Percentiles rank a stretch among this genome's conserved stretches.
These are phyloP conservation scores for Penstemon davidsonii DNA, from an alignment of 257 asterid genomes.

Conservation along the genomic window DNA sequence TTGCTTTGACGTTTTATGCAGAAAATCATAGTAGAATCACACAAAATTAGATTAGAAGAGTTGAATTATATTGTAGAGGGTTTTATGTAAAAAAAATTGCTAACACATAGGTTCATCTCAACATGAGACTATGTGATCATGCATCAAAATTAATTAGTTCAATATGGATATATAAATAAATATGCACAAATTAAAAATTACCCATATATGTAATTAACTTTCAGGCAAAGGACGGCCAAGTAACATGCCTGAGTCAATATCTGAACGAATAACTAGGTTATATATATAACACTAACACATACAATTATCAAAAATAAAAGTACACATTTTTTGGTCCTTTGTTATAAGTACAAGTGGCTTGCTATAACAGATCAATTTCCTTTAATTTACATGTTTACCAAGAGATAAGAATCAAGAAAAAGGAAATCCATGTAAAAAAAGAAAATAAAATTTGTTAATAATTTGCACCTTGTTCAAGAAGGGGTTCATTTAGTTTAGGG, in stretches of 20 bases:
- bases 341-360: slow-evolving; percentile 34
- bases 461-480: slow-evolving; percentile 47
- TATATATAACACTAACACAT: slow-evolving; percentile 8
- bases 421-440: not conserved
- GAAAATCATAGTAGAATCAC: no score
- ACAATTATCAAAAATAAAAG: slow-evolving; percentile 27
- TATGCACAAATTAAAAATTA: not conserved
- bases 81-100: no score
- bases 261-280: slow-evolving; percentile 39
- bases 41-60: no score
- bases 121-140: no score
- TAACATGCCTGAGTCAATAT: slow-evolving; percentile 35
- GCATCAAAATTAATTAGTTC: no score
- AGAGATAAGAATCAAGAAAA: slow-evolving; percentile 36
- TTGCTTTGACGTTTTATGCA: no score
- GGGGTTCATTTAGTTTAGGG: slow-evolving; percentile 40
- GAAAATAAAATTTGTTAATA: slow-evolving; percentile 14
- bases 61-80: no score
- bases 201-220: slow-evolving; percentile 23
- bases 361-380: slow-evolving; percentile 24
- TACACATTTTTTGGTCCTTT: slow-evolving; percentile 8
- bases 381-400: slow-evolving; percentile 22
- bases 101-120: no score
- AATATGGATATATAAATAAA: no score
- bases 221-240: slow-evolving; percentile 33